Evolutionary conservation across 2,329 filamentous ascomycete genomes (phyloP).

Genomic region (Pseudogymnoascus sp.): DNA sequence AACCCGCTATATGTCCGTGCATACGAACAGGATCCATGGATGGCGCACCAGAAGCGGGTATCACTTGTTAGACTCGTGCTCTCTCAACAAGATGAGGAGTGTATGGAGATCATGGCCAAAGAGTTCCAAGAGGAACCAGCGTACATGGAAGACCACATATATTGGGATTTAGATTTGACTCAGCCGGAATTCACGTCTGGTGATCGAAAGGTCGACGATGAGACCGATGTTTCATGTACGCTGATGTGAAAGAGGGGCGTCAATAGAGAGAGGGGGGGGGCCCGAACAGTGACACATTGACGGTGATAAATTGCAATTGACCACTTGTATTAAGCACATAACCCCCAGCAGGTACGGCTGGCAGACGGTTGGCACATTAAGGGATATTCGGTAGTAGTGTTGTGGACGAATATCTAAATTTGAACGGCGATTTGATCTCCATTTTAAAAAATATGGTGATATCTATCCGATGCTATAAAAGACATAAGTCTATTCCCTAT

Average conservation of each 20-base stretch:
- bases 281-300: too few relatives aligned
- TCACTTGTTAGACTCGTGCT: constrained; percentile 23
- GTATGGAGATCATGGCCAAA: constrained; percentile 27
- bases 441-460: not conserved
- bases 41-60: constrained; percentile 21
- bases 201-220: too few relatives aligned
- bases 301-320: too few relatives aligned
- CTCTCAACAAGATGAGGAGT: constrained; percentile 25
- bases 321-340: not conserved
- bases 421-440: not conserved
- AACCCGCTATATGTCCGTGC: constrained; percentile 27
- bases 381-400: not conserved
- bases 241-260: too few relatives aligned
- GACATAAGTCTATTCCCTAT: not conserved
- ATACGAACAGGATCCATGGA: constrained; percentile 24
- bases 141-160: constrained; percentile 27
- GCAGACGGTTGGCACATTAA: not conserved
- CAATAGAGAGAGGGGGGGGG: too few relatives aligned
- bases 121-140: constrained; percentile 24
- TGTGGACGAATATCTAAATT: not conserved
- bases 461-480: not conserved
- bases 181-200: too few relatives aligned
- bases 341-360: not conserved
- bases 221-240: too few relatives aligned
- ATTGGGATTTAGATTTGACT: constrained; percentile 22